Percentiles rank a stretch among this genome's conserved stretches.
phyloP scores from a whole-genome alignment of 495 filamentous ascomycete species.

The Podospora anserina region DNA sequence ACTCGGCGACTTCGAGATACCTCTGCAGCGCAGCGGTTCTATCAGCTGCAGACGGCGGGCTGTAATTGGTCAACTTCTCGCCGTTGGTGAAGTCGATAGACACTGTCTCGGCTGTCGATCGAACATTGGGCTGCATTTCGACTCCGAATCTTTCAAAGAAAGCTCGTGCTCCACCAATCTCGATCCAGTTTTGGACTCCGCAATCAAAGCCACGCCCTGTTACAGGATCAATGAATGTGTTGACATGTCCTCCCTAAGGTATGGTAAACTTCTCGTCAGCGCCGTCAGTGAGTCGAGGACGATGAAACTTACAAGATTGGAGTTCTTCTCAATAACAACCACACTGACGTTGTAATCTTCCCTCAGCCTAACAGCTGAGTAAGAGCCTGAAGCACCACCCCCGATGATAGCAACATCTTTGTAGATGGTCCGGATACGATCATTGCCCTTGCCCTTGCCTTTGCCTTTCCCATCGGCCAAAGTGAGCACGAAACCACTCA shows the following conservation, averaged over 20 bases:
- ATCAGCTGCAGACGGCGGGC: constrained; percentile 18
- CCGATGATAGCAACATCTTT: constrained; percentile 48
- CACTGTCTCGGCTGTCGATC: constrained; percentile 21
- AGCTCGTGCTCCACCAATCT: constrained; percentile 32
- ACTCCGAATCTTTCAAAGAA: constrained; percentile 47
- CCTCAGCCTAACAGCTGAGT: constrained; percentile 45
- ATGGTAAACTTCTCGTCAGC: constrained; percentile 1
- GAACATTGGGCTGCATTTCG: constrained; percentile 23
- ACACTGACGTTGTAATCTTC: constrained; percentile 41
- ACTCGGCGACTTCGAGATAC: constrained; percentile 37
- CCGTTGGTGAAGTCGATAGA: constrained; percentile 46
- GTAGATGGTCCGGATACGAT: constrained; percentile 5
- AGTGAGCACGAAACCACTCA: background rate
- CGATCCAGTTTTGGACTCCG: constrained; percentile 43
- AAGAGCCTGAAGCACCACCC: constrained; percentile 47
- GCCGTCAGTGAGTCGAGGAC: constrained; percentile 7
- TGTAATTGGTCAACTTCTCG: constrained; percentile 23
- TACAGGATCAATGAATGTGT: constrained; percentile 39
- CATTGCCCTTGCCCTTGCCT: background rate
- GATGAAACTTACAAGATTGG: constrained; percentile 33
- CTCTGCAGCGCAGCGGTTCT: constrained; percentile 33
- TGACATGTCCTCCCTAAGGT: constrained; percentile 42
- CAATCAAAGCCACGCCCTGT: constrained; percentile 37
- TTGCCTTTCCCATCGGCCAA: background rate
- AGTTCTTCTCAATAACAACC: constrained; percentile 43